Evolutionary conservation across 768 basidiomycete species (phyloP), one percentile per base, ranked within the genome.

Genomic region (Boletus rubescentipes): DNA sequence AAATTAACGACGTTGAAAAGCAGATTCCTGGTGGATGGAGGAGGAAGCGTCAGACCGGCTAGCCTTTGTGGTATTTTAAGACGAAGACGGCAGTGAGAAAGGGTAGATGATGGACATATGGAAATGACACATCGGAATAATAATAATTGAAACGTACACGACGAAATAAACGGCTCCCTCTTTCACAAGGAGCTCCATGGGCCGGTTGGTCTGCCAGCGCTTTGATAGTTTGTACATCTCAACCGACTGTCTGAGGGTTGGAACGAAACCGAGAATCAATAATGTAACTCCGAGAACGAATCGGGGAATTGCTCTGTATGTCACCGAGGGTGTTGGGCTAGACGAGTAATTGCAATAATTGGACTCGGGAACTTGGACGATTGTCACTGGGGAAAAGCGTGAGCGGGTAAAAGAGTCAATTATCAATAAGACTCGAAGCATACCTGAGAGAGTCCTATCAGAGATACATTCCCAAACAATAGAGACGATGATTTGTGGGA

Each of bases 151-250:
- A 5, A 49, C 60, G 4, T 35, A 61, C 60, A 51, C 23, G 20
- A 53, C 3, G 21, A 57, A 61, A 42, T 61, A 61, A 2, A 49
- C 15, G 0, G 42, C n/a, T 7, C 55, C 60, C 9, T 61, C 59
- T 3, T 38, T 44, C 16, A 39, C 20, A 3, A 60, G 40, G 4
- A 51, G 31, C 16, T 35, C 32, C 37, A 61, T 46, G n/a, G 30
- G 37, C 0, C 12, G 49, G 23, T 48, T 57, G 9, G 20, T 15
- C 6, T 48, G n/a, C 54, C 54, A 61, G 14, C 7, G 37, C 18
- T 46, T 61, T 2, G 54, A 53, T 14, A 35, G 5, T 4, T n/a
- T 51, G 34, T 60, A 46, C 47, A 37, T 53, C 4, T 34, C 36
- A 3, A 60, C 0, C 0, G 36, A 15, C 14, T 50, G 15, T 16